Evolutionary conservation across 2,329 filamentous ascomycete species (phyloP).

Genomic region (Colletotrichum zoysiae): DNA sequence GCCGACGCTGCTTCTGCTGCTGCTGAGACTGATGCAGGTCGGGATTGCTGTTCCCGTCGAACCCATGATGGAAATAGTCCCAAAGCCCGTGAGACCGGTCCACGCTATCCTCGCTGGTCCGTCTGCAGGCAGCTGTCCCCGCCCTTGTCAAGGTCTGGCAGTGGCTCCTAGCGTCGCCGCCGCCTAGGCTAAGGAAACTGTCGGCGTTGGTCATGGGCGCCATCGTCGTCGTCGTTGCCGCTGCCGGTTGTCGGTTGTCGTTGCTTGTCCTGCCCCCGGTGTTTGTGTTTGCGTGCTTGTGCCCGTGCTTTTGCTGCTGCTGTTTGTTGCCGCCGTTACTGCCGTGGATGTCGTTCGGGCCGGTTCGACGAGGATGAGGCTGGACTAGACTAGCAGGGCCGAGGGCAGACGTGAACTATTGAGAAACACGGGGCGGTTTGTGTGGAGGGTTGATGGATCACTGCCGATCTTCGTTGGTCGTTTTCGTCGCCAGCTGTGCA

Average conservation of each 20-base stretch:
- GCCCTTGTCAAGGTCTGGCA: constrained; percentile 21
- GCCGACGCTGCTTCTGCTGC: not conserved
- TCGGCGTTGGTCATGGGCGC: constrained; percentile 29
- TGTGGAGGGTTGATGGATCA: not conserved
- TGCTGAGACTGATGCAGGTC: constrained; percentile 19
- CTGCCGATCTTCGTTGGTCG: not conserved
- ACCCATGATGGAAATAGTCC: constrained; percentile 39
- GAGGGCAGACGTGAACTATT: constrained; percentile 5
- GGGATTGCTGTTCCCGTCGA: constrained; percentile 38
- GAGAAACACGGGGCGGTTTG: not conserved
- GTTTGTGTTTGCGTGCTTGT: no score
- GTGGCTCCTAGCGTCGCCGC: constrained; percentile 14
- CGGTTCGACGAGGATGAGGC: constrained; percentile 20
- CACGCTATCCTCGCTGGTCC: constrained; percentile 35
- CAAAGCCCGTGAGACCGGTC: constrained; percentile 35
- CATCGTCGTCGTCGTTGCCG: constrained; percentile 27
- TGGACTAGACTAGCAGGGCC: constrained; percentile 17
- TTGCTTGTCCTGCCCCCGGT: no score
- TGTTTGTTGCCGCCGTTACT: not conserved
- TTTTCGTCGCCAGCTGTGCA: not conserved
- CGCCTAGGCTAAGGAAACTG: constrained; percentile 9
- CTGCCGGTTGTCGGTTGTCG: no score
- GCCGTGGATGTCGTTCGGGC: not conserved
- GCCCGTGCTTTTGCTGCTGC: no score
- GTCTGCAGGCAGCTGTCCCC: constrained; percentile 7